These are phyloP conservation scores for Mycena alexandri DNA, from an alignment of 768 basidiomycete genomes.

Conservation along the genomic window DNA sequence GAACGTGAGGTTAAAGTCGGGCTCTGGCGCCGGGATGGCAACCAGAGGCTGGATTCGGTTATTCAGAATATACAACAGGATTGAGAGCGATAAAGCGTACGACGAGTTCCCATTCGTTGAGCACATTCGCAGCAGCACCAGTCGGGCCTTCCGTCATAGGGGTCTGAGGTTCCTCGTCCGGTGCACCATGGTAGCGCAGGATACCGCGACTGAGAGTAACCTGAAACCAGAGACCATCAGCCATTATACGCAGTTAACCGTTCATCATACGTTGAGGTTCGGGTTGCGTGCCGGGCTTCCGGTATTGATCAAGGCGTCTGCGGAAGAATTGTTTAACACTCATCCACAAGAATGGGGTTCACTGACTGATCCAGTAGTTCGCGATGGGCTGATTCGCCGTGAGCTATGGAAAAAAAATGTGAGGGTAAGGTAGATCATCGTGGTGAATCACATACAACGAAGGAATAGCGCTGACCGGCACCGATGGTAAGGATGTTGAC, in stretches of 20 bases:
- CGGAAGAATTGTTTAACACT: not conserved
- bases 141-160: slow-evolving; percentile 41
- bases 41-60: slow-evolving; percentile 14
- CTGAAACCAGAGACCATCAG: slow-evolving; percentile 13
- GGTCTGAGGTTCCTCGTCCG: slow-evolving; percentile 48
- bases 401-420: slow-evolving; percentile 36
- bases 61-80: slow-evolving; percentile 4
- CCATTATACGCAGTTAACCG: not conserved
- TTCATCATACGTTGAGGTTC: slow-evolving; percentile 37
- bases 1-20: slow-evolving; percentile 37
- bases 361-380: slow-evolving; percentile 62
- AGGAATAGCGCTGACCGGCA: slow-evolving; percentile 66
- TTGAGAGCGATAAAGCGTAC: slow-evolving; percentile 26
- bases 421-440: slow-evolving; percentile 12
- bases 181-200: slow-evolving; percentile 54
- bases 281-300: slow-evolving; percentile 47
- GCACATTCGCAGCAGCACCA: slow-evolving; percentile 12
- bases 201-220: slow-evolving; percentile 47
- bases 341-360: slow-evolving; percentile 27
- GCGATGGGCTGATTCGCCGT: slow-evolving; percentile 59
- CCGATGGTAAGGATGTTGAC: slow-evolving; percentile 44
- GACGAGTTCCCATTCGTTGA: slow-evolving; percentile 31
- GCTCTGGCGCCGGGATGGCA: slow-evolving; percentile 37
- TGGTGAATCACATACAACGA: slow-evolving; percentile 43
- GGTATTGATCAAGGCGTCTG: slow-evolving; percentile 40